Conservation (phyloP, 805 yeast genomes). For the Wickerhamiella parazyma region DNA sequence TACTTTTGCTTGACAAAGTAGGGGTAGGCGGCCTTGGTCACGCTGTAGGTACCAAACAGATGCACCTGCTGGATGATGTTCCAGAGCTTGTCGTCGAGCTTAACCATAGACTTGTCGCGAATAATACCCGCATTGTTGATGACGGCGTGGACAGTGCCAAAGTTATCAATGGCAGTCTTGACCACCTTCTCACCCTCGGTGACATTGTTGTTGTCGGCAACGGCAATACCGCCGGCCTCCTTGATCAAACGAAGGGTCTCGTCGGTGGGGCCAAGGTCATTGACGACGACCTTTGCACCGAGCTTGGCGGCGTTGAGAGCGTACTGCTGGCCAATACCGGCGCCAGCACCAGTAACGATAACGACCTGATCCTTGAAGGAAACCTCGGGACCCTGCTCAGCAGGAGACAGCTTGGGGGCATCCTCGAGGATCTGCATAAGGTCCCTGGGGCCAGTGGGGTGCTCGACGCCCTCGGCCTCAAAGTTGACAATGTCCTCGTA, state of each 20-base stretch:
- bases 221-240: slow-evolving; percentile 63
- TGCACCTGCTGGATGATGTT: slow-evolving; percentile 66
- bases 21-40: slow-evolving; percentile 90
- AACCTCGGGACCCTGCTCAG: slow-evolving; percentile 45
- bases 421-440: slow-evolving; percentile 46
- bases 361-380: slow-evolving; percentile 75
- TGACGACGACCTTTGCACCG: slow-evolving; percentile 91
- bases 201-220: slow-evolving; percentile 72
- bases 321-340: slow-evolving; percentile 86
- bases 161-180: slow-evolving; percentile 58
- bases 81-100: slow-evolving; percentile 82
- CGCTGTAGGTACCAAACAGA: slow-evolving; percentile 62
- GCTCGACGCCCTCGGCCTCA: slow-evolving; percentile 39
- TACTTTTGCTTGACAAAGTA: slow-evolving; percentile 60
- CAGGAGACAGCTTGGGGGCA: slow-evolving; percentile 37
- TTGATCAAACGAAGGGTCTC: slow-evolving; percentile 62
- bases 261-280: slow-evolving; percentile 68
- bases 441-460: slow-evolving; percentile 64
- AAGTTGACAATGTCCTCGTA: slow-evolving; percentile 52
- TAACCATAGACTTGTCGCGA: slow-evolving; percentile 74
- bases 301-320: slow-evolving; percentile 73
- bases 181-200: slow-evolving; percentile 66
- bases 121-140: slow-evolving; percentile 92
- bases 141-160: slow-evolving; percentile 73
- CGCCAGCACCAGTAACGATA: slow-evolving; percentile 87